Conservation (phyloP, 441 rosid genomes). For the Mallotus japonicus region DNA sequence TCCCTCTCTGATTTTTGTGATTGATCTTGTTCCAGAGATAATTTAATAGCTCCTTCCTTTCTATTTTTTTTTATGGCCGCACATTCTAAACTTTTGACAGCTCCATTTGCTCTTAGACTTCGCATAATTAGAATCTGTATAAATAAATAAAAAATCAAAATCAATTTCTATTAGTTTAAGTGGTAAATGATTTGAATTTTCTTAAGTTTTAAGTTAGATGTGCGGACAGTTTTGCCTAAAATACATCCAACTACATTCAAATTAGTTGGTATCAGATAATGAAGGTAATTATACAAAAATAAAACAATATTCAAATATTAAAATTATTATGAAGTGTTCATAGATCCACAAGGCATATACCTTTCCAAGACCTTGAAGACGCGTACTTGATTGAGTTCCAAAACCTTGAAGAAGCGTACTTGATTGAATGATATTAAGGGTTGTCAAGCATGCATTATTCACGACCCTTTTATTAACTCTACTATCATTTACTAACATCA, state of each 20-base stretch:
- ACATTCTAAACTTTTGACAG: neutral
- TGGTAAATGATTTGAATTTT: no score
- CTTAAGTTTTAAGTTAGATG: no score
- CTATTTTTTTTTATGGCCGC: neutral
- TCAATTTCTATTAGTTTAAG: no score
- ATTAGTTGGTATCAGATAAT: no score
- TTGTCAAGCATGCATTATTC: conserved; percentile 28
- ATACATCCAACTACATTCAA: no score
- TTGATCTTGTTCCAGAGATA: neutral
- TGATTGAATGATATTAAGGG: conserved; percentile 27
- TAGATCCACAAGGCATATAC: neutral
- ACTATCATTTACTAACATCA: conserved; percentile 23
- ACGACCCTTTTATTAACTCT: conserved; percentile 26
- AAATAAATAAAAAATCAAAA: neutral
- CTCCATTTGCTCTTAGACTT: neutral
- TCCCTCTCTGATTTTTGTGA: no score
- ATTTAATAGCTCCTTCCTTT: neutral
- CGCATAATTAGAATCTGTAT: neutral
- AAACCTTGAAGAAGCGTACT: conserved; percentile 1
- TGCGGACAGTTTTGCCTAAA: no score
- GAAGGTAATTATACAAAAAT: no score
- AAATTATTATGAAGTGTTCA: no score
- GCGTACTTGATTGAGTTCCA: conserved; percentile 3
- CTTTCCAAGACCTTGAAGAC: conserved; percentile 7
- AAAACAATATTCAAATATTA: no score